Conservation (phyloP, 106 monocot species). For the Amphibolis antarctica region DNA sequence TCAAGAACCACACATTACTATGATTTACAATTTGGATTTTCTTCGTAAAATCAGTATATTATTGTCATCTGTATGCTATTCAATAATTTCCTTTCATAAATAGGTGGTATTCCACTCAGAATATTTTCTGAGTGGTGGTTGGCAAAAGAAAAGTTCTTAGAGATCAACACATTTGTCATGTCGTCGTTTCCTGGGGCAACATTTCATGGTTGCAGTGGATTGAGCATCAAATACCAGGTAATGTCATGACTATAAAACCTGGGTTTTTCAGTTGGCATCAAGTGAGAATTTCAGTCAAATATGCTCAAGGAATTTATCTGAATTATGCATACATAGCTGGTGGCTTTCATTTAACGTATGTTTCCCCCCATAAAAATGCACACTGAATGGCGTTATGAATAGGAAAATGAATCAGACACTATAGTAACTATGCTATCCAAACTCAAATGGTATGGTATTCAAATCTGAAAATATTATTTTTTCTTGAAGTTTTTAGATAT, state of each 20-base stretch:
- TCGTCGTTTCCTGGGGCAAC: slow-evolving; percentile 79
- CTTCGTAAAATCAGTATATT: background rate
- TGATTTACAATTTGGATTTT: background rate
- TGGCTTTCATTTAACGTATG: too few species aligned
- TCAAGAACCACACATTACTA: background rate
- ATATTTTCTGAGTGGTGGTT: slow-evolving; percentile 94
- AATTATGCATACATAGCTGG: too few species aligned
- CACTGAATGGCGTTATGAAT: too few species aligned
- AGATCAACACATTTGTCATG: slow-evolving; percentile 56
- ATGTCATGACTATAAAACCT: background rate
- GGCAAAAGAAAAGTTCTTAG: slow-evolving; percentile 56
- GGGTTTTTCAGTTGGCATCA: too few species aligned
- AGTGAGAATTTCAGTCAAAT: too few species aligned
- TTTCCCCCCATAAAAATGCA: too few species aligned
- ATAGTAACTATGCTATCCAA: too few species aligned
- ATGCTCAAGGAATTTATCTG: too few species aligned
- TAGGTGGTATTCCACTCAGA: slow-evolving; percentile 79
- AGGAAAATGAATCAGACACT: too few species aligned
- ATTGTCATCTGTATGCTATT: background rate
- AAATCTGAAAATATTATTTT: too few species aligned
- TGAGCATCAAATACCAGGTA: slow-evolving; percentile 82
- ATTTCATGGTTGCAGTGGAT: slow-evolving; percentile 68
- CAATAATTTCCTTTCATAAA: background rate
- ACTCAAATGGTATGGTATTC: too few species aligned
- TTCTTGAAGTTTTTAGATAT: too few species aligned